Evolutionary conservation across 805 yeast species (phyloP), one percentile per base, ranked within the genome.

Genomic region (Metschnikowia sp.): DNA sequence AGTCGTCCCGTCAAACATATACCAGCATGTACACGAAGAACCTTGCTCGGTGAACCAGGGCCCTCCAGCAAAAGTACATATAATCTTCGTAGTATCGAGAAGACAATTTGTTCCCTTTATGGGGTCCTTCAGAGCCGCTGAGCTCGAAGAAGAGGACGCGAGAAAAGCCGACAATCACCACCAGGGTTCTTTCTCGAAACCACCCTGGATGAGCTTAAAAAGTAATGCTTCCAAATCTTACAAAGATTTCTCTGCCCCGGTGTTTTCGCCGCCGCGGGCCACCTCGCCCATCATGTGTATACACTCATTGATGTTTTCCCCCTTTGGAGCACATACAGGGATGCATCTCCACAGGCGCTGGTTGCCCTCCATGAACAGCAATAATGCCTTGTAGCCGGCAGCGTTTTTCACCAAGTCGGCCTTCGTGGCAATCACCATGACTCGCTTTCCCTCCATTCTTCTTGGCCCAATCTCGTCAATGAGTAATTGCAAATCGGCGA

Each of bases 341-440:
- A 90, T 77, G 15, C 82, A 74, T 48, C 81, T 79, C 96, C 96
- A 89, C 33, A 11, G 38, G 10, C 49, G 50, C 0, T 63, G 63
- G n/a, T 46, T 42, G 8, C 33, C 53, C 6, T 64, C 63, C n/a
- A 80, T 78, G 56, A 66, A 78, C 0, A 63, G 61, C 39, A 69
- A 70, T 44, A 94, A 68, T 8, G 45, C 49, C 2, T 39, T 38
- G 55, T 70, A 92, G 39, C 74, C 79, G 4, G 68, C 72, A 35
- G 76, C 71, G 2, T 85, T 67, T 2, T 68, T 77, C 37, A 77
- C 78, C 18, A 88, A 58, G 63, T 94, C 99, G 1, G 97, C 98
- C 65, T 94, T 94, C n/a, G 97, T 91, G 12, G 92, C 97, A 9
- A 91, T 87, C 13, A 94, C 80, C 47, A 94, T 69, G 1, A 86